A percentile compares a stretch with the other conserved stretches of the same genome.
phyloP scores from a whole-genome alignment of 352 stramenopile species.

The Phytophthora foliorum region DNA sequence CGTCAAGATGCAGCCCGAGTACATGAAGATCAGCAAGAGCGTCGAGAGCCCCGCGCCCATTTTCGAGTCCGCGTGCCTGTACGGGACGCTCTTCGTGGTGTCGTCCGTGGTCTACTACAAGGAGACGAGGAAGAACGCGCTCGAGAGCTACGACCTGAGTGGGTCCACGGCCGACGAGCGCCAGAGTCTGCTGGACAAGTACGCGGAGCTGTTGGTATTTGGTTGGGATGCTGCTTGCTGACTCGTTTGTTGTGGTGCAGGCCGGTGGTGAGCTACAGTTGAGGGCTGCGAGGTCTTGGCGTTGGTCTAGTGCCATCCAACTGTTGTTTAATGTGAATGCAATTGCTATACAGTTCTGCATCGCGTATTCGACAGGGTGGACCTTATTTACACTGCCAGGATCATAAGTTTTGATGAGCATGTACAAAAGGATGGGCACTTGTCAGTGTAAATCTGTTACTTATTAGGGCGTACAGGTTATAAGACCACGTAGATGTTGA shows the following conservation, averaged over 20 bases:
- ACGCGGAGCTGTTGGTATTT: slow-evolving; percentile 6
- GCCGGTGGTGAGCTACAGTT: slow-evolving; percentile 46
- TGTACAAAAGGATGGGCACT: too few species aligned
- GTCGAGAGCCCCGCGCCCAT: slow-evolving; percentile 70
- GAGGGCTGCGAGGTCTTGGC: slow-evolving; percentile 9
- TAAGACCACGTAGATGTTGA: too few species aligned
- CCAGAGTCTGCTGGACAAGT: slow-evolving; percentile 71
- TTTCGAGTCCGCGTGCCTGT: slow-evolving; percentile 76
- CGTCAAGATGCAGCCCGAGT: slow-evolving; percentile 82
- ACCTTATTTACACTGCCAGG: too few species aligned
- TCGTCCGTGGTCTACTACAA: slow-evolving; percentile 78
- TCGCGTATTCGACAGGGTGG: too few species aligned
- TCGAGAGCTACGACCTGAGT: slow-evolving; percentile 52
- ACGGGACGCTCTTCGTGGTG: slow-evolving; percentile 74
- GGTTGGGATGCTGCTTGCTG: slow-evolving; percentile 1
- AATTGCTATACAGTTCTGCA: too few species aligned
- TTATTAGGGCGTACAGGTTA: too few species aligned
- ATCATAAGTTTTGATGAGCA: too few species aligned
- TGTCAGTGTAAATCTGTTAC: too few species aligned
- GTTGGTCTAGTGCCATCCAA: background rate
- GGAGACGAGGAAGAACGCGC: slow-evolving; percentile 65
- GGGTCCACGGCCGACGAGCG: slow-evolving; percentile 62
- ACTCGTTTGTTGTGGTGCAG: slow-evolving; percentile 23
- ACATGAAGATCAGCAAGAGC: slow-evolving; percentile 87
- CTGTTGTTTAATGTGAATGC: slow-evolving; percentile 24